These are phyloP conservation scores for Venturia asperata DNA, from an alignment of 2,329 filamentous ascomycete species.

Conservation along the genomic window DNA sequence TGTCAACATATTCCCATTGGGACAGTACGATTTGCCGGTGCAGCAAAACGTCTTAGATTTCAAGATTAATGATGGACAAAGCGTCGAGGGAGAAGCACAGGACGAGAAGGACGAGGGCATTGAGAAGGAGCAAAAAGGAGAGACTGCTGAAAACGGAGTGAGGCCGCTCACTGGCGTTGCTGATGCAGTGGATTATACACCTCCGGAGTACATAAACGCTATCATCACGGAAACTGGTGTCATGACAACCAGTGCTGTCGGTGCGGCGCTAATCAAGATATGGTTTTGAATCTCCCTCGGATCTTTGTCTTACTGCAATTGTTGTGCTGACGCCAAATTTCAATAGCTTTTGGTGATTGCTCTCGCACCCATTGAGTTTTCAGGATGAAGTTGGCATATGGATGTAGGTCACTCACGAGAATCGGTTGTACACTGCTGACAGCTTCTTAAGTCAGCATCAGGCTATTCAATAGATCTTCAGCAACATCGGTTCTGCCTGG, in stretches of 20 bases:
- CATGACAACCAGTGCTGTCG: constrained; percentile 61
- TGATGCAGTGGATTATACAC: constrained; percentile 64
- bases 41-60: constrained; percentile 73
- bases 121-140: constrained; percentile 14
- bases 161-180: constrained; percentile 25
- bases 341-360: too few relatives aligned
- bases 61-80: constrained; percentile 39
- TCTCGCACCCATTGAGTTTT: too few relatives aligned
- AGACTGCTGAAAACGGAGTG: constrained; percentile 22
- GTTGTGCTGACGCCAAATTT: too few relatives aligned
- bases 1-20: constrained; percentile 74
- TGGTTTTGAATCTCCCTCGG: constrained; percentile 32
- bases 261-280: constrained; percentile 63
- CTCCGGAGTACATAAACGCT: constrained; percentile 61
- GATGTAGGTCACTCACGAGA: neutral
- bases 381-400: neutral
- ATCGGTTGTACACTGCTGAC: too few relatives aligned
- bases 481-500: too few relatives aligned
- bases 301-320: too few relatives aligned
- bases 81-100: constrained; percentile 17
- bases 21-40: constrained; percentile 74
- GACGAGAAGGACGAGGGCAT: constrained; percentile 19
- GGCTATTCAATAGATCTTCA: too few relatives aligned
- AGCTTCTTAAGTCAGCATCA: too few relatives aligned
- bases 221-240: constrained; percentile 72